These are phyloP conservation scores for Tremellales sp. DNA, from an alignment of 1,284 basidiomycete species.

Conservation along the genomic window DNA sequence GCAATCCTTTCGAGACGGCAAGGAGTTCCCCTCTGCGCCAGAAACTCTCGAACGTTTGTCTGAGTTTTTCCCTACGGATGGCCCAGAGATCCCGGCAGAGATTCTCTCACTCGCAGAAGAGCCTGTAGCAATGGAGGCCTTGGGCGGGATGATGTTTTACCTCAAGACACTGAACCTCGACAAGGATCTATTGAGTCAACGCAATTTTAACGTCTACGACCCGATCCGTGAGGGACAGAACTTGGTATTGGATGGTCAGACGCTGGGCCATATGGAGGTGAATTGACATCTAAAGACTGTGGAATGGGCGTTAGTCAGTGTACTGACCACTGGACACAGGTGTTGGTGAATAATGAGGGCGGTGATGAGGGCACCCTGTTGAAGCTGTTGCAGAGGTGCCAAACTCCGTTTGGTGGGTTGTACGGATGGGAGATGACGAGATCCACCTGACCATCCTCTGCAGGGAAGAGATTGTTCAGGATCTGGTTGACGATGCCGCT, in stretches of 20 bases:
- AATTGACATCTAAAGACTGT: constrained; percentile 5
- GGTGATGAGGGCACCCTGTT: constrained; percentile 82
- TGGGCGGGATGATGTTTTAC: constrained; percentile 90
- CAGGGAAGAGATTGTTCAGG: constrained; percentile 85
- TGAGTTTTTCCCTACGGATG: constrained; percentile 60
- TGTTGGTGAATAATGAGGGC: constrained; percentile 86
- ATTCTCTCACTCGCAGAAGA: no score
- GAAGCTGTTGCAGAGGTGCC: constrained; percentile 74
- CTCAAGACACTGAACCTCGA: constrained; percentile 88
- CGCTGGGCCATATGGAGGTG: constrained; percentile 87
- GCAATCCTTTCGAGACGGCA: constrained; percentile 71
- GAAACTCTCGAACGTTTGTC: constrained; percentile 68
- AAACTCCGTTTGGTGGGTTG: constrained; percentile 77
- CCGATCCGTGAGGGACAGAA: constrained; percentile 82
- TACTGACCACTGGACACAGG: constrained; percentile 48
- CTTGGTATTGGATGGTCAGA: constrained; percentile 85
- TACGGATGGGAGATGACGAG: neutral
- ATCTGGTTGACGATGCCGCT: constrained; percentile 92
- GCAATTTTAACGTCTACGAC: constrained; percentile 94
- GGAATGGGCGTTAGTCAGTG: neutral
- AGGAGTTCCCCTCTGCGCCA: constrained; percentile 74
- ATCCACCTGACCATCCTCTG: constrained; percentile 3
- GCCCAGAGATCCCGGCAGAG: no score
- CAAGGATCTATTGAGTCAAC: constrained; percentile 85
- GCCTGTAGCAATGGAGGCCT: constrained; percentile 75